Conservation (phyloP, 352 stramenopile species). For the Pythium rhizo-oryzae region DNA sequence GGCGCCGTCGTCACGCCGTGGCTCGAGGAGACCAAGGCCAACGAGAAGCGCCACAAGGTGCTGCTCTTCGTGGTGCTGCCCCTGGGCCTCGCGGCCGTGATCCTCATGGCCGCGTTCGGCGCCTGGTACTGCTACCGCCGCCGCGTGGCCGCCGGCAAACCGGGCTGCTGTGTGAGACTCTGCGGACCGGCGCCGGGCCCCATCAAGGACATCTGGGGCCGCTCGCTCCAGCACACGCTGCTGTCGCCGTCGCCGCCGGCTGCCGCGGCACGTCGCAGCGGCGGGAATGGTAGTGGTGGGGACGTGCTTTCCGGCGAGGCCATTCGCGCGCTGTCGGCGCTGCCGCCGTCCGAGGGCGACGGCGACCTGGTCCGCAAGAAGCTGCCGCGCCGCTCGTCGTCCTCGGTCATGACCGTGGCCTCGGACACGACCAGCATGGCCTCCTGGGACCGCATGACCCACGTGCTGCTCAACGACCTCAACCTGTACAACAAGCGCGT, state of each 20-base stretch:
- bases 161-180: slow-evolving; percentile 3
- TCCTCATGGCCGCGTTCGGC: slow-evolving; percentile 25
- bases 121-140: slow-evolving; percentile 31
- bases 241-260: slow-evolving; percentile 21
- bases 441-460: slow-evolving; percentile 22
- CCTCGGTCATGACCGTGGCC: slow-evolving; percentile 40
- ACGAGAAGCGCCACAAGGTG: slow-evolving; percentile 24
- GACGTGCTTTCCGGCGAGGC: neutral
- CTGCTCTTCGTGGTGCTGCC: slow-evolving; percentile 38
- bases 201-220: slow-evolving; percentile 24
- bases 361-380: slow-evolving; percentile 5
- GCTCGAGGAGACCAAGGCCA: slow-evolving; percentile 30
- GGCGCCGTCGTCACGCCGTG: slow-evolving; percentile 40
- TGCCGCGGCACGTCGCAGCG: neutral
- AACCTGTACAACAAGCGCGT: slow-evolving; percentile 27
- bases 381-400: slow-evolving; percentile 35
- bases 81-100: slow-evolving; percentile 26
- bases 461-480: slow-evolving; percentile 28
- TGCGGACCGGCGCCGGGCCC: slow-evolving; percentile 7
- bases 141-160: slow-evolving; percentile 8
- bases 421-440: slow-evolving; percentile 9
- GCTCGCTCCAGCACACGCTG: slow-evolving; percentile 22
- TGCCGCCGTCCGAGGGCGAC: slow-evolving; percentile 2
- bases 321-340: neutral
- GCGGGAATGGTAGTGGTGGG: neutral